Conservation (phyloP, 495 filamentous ascomycete genomes). For the Aspergillus diversus region DNA sequence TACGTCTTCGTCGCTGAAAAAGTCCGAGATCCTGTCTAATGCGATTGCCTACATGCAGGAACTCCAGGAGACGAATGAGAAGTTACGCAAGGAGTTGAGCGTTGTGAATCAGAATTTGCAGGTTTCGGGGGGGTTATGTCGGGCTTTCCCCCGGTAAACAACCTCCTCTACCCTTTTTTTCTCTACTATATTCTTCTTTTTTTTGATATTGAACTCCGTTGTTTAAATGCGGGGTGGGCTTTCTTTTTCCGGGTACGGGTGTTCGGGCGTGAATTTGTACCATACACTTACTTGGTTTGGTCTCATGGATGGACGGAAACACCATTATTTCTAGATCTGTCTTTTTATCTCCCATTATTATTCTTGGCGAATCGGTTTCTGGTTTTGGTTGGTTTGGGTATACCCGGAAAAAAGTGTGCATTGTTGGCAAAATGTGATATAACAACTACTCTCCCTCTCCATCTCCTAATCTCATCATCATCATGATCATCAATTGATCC, state of each 20-base stretch:
- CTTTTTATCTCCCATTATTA: neutral
- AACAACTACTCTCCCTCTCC: no score
- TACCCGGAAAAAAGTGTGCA: neutral
- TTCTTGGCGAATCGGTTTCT: neutral
- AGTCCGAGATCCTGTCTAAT: slow-evolving; percentile 64
- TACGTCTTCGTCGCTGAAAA: slow-evolving; percentile 45
- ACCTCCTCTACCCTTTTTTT: neutral
- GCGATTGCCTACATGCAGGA: slow-evolving; percentile 72
- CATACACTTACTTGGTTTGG: no score
- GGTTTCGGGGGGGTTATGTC: neutral
- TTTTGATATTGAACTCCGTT: neutral
- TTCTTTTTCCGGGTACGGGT: neutral
- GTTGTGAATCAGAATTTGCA: slow-evolving; percentile 34
- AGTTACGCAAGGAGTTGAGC: slow-evolving; percentile 42
- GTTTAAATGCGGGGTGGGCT: no score
- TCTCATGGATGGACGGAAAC: no score
- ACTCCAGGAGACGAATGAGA: slow-evolving; percentile 46
- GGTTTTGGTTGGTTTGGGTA: neutral
- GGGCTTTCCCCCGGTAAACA: neutral
- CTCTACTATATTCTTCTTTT: neutral
- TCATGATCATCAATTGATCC: neutral
- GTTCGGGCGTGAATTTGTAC: no score
- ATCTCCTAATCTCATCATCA: neutral
- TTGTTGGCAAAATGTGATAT: neutral
- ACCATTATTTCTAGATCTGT: no score